Percentiles rank a stretch among this genome's conserved stretches.
Evolutionary conservation across 352 stramenopile species (phyloP).

Genomic region (Peronosclerospora sorghi): DNA sequence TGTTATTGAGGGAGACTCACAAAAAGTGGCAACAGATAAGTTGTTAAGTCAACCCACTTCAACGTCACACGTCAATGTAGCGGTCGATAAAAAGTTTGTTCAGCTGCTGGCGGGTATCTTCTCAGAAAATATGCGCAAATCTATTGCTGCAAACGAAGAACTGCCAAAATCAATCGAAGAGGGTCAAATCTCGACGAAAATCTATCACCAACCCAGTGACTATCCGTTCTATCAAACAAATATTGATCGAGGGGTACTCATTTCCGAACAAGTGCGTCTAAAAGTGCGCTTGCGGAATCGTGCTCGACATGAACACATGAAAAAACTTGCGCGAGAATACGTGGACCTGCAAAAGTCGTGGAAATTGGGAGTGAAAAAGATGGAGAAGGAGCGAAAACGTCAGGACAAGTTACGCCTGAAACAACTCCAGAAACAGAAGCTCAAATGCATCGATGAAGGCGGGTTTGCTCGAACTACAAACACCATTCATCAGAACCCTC

Average conservation of each 20-base stretch:
- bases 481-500: slow-evolving; percentile 29
- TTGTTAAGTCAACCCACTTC: slow-evolving; percentile 1
- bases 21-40: slow-evolving; percentile 2
- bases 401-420: slow-evolving; percentile 75
- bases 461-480: slow-evolving; percentile 22
- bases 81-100: slow-evolving; percentile 55
- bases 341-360: slow-evolving; percentile 71
- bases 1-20: neutral
- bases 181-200: slow-evolving; percentile 34
- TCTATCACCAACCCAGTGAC: slow-evolving; percentile 63
- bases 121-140: slow-evolving; percentile 48
- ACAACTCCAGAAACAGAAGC: slow-evolving; percentile 42
- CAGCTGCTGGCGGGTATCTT: slow-evolving; percentile 54
- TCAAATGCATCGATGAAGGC: slow-evolving; percentile 17
- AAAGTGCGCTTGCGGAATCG: slow-evolving; percentile 61
- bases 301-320: slow-evolving; percentile 51
- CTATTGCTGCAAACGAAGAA: slow-evolving; percentile 34
- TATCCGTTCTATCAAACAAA: slow-evolving; percentile 71
- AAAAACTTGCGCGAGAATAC: slow-evolving; percentile 65
- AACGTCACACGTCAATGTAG: slow-evolving; percentile 27
- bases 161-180: slow-evolving; percentile 46
- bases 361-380: slow-evolving; percentile 76
- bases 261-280: slow-evolving; percentile 44
- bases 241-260: slow-evolving; percentile 32
- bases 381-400: slow-evolving; percentile 81